phyloP scores from a whole-genome alignment of 768 basidiomycete species.

The Mycena maculata region DNA sequence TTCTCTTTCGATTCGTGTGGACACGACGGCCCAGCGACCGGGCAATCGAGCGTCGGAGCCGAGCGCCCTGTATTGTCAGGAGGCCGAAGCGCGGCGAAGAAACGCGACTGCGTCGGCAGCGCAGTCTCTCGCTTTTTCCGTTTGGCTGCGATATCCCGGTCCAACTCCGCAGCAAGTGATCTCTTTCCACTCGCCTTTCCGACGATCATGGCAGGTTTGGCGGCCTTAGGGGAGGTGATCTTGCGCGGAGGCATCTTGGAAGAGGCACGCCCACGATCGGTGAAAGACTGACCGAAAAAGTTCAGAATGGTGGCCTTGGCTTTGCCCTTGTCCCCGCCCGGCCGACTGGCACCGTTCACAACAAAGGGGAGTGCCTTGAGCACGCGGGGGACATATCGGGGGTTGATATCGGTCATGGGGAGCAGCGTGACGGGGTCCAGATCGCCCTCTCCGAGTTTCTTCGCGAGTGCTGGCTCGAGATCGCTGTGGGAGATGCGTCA shows the following conservation, averaged over 20 bases:
- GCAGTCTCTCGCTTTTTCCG: constrained; percentile 55
- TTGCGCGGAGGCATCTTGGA: constrained; percentile 49
- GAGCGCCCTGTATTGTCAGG: neutral
- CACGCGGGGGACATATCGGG: constrained; percentile 65
- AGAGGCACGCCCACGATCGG: neutral
- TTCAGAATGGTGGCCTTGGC: constrained; percentile 62
- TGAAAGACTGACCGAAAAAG: constrained; percentile 69
- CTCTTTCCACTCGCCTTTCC: constrained; percentile 83
- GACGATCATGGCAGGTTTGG: constrained; percentile 40
- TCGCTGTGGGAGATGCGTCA: constrained; percentile 56
- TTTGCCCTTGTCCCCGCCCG: constrained; percentile 62
- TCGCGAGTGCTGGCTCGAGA: constrained; percentile 72
- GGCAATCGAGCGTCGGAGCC: neutral
- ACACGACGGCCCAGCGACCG: constrained; percentile 28
- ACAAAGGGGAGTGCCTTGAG: constrained; percentile 53
- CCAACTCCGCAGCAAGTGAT: constrained; percentile 77
- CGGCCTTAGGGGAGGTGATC: constrained; percentile 29
- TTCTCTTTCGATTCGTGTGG: constrained; percentile 33
- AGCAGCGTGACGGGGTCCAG: constrained; percentile 75
- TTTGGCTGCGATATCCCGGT: constrained; percentile 67
- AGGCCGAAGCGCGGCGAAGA: constrained; percentile 34
- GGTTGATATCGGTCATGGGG: constrained; percentile 85
- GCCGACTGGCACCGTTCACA: constrained; percentile 36
- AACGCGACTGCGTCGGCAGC: constrained; percentile 45
- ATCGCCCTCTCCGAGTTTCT: constrained; percentile 73